These are phyloP conservation scores for Sechiopsis laciniata DNA, from an alignment of 306 rosid species.

Conservation along the genomic window DNA sequence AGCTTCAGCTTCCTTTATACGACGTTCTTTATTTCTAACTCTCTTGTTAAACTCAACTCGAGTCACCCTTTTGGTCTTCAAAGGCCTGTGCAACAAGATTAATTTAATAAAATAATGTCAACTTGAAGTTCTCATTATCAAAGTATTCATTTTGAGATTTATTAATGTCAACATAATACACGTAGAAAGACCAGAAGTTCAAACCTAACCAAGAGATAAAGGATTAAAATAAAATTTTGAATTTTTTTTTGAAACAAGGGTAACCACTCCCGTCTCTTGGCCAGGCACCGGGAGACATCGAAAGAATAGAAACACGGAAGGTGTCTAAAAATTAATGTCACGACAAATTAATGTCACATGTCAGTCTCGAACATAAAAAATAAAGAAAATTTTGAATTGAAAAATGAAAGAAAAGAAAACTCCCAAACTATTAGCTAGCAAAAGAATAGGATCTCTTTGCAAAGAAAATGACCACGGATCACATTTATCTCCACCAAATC, in stretches of 20 bases:
- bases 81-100: slow-evolving; percentile 33
- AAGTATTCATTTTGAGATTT: background rate
- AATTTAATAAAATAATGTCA: slow-evolving; percentile 26
- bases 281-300: background rate
- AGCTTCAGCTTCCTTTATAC: slow-evolving; percentile 49
- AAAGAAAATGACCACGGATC: slow-evolving; percentile 5
- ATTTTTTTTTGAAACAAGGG: no score
- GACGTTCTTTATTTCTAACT: slow-evolving; percentile 55
- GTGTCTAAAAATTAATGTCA: no score
- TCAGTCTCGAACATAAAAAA: background rate
- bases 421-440: background rate
- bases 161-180: background rate
- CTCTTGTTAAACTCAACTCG: slow-evolving; percentile 66
- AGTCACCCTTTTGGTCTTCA: slow-evolving; percentile 58
- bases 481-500: background rate
- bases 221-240: background rate
- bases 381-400: background rate
- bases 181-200: no score
- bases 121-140: background rate
- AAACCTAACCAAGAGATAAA: no score
- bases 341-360: no score
- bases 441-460: background rate
- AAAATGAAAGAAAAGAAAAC: background rate
- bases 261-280: no score
- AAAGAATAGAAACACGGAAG: no score